phyloP scores from a whole-genome alignment of 208 protist genomes.

The Kentomonas sorsogonicus region DNA sequence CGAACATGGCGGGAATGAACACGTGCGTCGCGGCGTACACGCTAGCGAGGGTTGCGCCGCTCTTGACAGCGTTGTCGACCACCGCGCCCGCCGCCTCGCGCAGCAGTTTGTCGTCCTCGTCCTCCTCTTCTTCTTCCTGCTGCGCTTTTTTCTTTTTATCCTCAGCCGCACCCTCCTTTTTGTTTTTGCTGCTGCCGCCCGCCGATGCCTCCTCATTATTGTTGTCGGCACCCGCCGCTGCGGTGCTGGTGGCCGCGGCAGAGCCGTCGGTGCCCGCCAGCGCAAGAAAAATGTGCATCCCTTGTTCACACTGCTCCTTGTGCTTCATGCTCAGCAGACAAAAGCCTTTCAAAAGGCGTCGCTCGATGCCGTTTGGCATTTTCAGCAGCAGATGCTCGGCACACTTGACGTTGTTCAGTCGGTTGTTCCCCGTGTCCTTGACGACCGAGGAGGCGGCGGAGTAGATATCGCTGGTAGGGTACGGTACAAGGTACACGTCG shows the following conservation, averaged over 20 bases:
- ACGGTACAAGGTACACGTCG: slow-evolving; percentile 91
- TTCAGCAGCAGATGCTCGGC: slow-evolving; percentile 83
- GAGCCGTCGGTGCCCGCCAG: slow-evolving; percentile 22
- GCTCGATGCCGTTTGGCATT: slow-evolving; percentile 46
- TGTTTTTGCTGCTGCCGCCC: not conserved
- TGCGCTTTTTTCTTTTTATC: slow-evolving; percentile 11
- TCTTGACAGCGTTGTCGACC: slow-evolving; percentile 10
- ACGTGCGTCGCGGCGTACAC: slow-evolving; percentile 30
- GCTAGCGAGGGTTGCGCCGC: slow-evolving; percentile 26
- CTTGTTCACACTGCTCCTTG: slow-evolving; percentile 54
- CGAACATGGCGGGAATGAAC: slow-evolving; percentile 61
- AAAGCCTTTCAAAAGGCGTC: slow-evolving; percentile 76
- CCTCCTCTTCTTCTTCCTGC: slow-evolving; percentile 24
- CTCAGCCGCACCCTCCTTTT: slow-evolving; percentile 6
- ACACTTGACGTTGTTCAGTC: slow-evolving; percentile 59
- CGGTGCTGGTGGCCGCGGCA: not conserved
- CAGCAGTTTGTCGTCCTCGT: slow-evolving; percentile 51
- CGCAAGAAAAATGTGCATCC: slow-evolving; percentile 58
- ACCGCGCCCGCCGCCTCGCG: slow-evolving; percentile 21
- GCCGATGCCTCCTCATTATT: not conserved
- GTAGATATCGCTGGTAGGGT: no score
- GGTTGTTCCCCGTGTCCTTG: slow-evolving; percentile 48
- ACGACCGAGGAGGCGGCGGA: slow-evolving; percentile 63
- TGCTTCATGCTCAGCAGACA: slow-evolving; percentile 62
- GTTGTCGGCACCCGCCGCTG: slow-evolving; percentile 5